Conservation (phyloP, 257 asterid genomes). For the Hygrophila difformis region DNA sequence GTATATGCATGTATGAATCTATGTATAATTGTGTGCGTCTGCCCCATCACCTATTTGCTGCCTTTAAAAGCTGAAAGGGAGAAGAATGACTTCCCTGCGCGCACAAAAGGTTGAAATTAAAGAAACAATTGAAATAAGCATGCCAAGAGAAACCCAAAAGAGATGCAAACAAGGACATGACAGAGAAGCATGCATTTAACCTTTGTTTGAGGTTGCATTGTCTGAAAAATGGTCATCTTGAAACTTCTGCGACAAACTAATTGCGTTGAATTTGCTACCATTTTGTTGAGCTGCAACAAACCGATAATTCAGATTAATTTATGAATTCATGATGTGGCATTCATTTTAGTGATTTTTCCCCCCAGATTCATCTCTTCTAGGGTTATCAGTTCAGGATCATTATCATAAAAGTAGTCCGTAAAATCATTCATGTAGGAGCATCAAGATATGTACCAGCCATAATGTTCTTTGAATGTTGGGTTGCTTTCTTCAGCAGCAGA, state of each 20-base stretch:
- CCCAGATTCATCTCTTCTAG: not conserved
- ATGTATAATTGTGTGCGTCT: too few relatives aligned
- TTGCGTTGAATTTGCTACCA: slow-evolving; percentile 33
- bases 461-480: slow-evolving; percentile 51
- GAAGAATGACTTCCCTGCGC: slow-evolving; percentile 93
- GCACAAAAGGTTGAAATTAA: slow-evolving; percentile 27
- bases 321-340: slow-evolving; percentile 1
- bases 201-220: slow-evolving; percentile 58
- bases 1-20: too few relatives aligned
- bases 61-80: slow-evolving; percentile 98
- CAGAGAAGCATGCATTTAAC: slow-evolving; percentile 22
- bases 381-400: not conserved
- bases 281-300: slow-evolving; percentile 56
- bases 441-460: slow-evolving; percentile 19
- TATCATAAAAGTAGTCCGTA: not conserved
- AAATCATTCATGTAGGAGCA: not conserved
- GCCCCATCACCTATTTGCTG: slow-evolving; percentile 60
- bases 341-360: not conserved
- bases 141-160: not conserved
- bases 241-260: slow-evolving; percentile 50
- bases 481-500: slow-evolving; percentile 70
- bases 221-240: slow-evolving; percentile 60
- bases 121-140: slow-evolving; percentile 10
- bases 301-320: not conserved
- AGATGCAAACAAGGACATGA: not conserved